These are phyloP conservation scores for Neurospora pannonica DNA, from an alignment of 495 filamentous ascomycete species.

Conservation along the genomic window DNA sequence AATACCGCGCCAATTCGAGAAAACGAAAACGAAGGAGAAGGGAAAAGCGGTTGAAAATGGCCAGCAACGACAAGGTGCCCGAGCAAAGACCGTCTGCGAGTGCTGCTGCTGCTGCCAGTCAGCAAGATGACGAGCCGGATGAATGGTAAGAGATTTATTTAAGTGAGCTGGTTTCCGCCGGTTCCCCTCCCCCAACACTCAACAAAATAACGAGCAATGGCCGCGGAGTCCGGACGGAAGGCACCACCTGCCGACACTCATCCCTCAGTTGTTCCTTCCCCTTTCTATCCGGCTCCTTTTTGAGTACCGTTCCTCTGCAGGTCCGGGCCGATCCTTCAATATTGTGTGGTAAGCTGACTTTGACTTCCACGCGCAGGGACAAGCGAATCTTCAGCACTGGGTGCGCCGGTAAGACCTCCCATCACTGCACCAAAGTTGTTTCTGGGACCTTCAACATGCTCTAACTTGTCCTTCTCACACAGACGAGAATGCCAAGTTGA, in stretches of 20 bases:
- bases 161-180: background rate
- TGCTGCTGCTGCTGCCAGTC: slow-evolving; percentile 1
- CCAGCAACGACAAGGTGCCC: background rate
- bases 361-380: slow-evolving; percentile 41
- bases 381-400: slow-evolving; percentile 97
- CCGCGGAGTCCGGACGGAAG: background rate
- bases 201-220: background rate
- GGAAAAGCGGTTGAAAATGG: background rate
- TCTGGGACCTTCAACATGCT: background rate
- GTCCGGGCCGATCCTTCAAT: background rate
- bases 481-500: slow-evolving; percentile 88
- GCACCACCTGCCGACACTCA: background rate
- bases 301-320: background rate
- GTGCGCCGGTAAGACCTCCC: slow-evolving; percentile 59
- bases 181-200: background rate
- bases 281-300: background rate
- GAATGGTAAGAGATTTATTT: slow-evolving; percentile 60
- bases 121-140: slow-evolving; percentile 82
- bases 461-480: background rate
- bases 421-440: background rate
- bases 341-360: slow-evolving; percentile 6
- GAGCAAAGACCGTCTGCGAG: background rate
- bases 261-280: background rate
- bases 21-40: background rate
- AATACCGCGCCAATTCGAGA: background rate